phyloP scores from a whole-genome alignment of 257 asterid genomes.

The Pogostemon cablin region DNA sequence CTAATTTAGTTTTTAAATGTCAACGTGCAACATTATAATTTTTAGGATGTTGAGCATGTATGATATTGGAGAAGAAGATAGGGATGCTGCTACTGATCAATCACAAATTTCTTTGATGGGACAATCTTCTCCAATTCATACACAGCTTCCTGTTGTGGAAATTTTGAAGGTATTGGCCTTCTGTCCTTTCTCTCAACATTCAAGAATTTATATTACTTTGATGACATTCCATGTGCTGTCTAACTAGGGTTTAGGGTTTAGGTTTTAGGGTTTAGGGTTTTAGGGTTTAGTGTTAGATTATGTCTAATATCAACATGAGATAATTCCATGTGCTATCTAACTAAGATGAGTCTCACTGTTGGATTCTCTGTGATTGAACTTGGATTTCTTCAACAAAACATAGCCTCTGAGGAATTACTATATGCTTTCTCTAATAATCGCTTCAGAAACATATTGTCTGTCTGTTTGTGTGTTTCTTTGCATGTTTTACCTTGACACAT shows the following conservation, averaged over 20 bases:
- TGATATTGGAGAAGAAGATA: constrained; percentile 76
- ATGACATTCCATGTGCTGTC: constrained; percentile 21
- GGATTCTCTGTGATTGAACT: constrained; percentile 5
- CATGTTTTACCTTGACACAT: not conserved
- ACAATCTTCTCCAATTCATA: constrained; percentile 59
- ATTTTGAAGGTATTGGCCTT: constrained; percentile 69
- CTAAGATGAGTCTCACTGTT: not conserved
- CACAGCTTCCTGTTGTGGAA: constrained; percentile 86
- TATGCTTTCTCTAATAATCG: constrained; percentile 18
- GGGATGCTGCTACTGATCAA: constrained; percentile 59
- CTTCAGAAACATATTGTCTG: not conserved
- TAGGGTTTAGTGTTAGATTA: too few relatives aligned
- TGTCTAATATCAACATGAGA: constrained; percentile 2
- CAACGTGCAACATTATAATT: constrained; percentile 31
- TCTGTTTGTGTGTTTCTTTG: not conserved
- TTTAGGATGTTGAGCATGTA: constrained; percentile 93
- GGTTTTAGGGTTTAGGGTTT: too few relatives aligned
- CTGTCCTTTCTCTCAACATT: constrained; percentile 11
- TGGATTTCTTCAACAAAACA: constrained; percentile 17
- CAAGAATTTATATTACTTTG: constrained; percentile 25
- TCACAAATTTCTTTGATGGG: constrained; percentile 62
- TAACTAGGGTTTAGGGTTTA: too few relatives aligned
- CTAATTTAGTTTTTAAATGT: constrained; percentile 28
- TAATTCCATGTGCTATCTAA: constrained; percentile 1
- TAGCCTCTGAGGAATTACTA: not conserved